Base-by-base conservation (phyloP, 768 basidiomycete species). In the Lyophyllum decastes region DNA sequence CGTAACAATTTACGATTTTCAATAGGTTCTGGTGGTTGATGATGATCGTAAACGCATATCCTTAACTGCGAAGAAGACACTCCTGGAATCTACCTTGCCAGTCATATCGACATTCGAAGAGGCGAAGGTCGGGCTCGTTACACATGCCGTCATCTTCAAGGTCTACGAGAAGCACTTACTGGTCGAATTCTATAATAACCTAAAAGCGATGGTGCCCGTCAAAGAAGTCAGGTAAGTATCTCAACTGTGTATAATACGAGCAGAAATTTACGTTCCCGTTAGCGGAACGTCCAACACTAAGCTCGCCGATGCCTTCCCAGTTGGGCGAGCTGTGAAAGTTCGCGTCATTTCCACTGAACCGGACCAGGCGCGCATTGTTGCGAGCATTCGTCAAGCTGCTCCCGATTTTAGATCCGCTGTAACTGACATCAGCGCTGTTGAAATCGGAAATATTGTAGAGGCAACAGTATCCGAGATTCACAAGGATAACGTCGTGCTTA, bases 171-270 rank as follows among this genome's bases (percentile, higher is more conserved):
- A 89, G 67, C 80, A 86, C 59, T 74, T 95, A 46, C 75, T 94
- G 62, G 86, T 98, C 26, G 95, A 97, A 67, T 92, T 97, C 64
- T 99, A 89, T 69, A 95, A 94, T 60, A 90, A 90, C 53, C 62
- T 95, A 55, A 89, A 91, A 65, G 97, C 92, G 1, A 76, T 88
- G 41, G 82, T 99, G 2, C 91, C 94, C 3, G 72, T 81, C 9
- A 85, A 81, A 51, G 97, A 98, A 77, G 85, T 89, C 11, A 91
- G 89, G 93, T 94, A 72, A 43, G 80, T 62, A 26, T 5, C 44
- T 45, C 19, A 12, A 14, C 4, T 27, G n/a, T 16, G 26, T 14
- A 16, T 2, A 17, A 16, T 27, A 14, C 2, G 49, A 35, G n/a
- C 44, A 11, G 25, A 33, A 30, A n/a, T 25, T 24, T 21, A 49